These are phyloP conservation scores for Lactuca sativa DNA, from an alignment of 129 eudicot genomes.

Conservation along the genomic window DNA sequence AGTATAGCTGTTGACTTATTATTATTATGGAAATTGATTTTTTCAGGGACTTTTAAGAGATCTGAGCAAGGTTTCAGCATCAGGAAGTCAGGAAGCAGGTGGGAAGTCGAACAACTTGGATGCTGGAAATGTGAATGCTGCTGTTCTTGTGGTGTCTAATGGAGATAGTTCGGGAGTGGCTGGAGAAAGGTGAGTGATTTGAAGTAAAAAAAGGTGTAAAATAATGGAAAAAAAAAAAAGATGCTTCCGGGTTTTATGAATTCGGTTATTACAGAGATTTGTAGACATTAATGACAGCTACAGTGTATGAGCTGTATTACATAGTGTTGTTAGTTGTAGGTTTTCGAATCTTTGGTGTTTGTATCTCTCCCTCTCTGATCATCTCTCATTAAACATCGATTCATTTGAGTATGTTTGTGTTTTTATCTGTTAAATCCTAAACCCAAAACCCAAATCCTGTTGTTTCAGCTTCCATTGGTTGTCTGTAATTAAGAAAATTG, in stretches of 20 bases:
- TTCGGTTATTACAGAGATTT: slow-evolving; percentile 8
- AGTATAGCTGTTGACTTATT: too few relatives aligned
- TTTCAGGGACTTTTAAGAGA: slow-evolving; percentile 72
- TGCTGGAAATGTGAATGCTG: slow-evolving; percentile 36
- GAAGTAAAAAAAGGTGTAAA: slow-evolving; percentile 4
- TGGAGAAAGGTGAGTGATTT: slow-evolving; percentile 9
- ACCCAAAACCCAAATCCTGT: neutral
- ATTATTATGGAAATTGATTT: slow-evolving; percentile 7
- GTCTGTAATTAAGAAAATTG: too few relatives aligned
- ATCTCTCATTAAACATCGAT: slow-evolving; percentile 17
- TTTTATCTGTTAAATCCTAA: neutral
- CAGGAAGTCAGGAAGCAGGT: slow-evolving; percentile 48
- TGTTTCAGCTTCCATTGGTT: neutral
- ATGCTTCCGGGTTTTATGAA: slow-evolving; percentile 6
- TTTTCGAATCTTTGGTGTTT: neutral
- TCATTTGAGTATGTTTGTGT: neutral
- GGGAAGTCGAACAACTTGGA: slow-evolving; percentile 48
- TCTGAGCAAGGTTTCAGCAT: slow-evolving; percentile 57
- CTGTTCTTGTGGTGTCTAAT: slow-evolving; percentile 30
- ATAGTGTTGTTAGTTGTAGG: slow-evolving; percentile 17
- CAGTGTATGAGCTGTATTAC: slow-evolving; percentile 21
- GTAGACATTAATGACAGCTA: slow-evolving; percentile 1
- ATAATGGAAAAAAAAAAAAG: neutral
- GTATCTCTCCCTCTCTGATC: neutral
- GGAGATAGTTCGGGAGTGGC: slow-evolving; percentile 37